A percentile compares a stretch with the other conserved stretches of the same genome.
These are phyloP conservation scores for Mycena amicta DNA, from an alignment of 768 basidiomycete genomes.

Conservation along the genomic window DNA sequence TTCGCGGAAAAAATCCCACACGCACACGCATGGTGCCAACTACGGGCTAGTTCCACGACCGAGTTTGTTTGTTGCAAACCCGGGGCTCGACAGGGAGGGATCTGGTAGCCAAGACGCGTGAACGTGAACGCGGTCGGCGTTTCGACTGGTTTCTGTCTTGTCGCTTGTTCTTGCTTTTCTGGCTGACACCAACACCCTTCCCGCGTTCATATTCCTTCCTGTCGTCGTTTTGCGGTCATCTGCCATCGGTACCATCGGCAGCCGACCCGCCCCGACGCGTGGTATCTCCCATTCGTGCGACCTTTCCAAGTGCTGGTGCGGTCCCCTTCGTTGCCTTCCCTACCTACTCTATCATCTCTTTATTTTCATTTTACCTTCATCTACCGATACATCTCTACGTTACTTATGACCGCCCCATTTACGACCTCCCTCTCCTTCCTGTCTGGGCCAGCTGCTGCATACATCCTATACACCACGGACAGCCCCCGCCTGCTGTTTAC, in stretches of 20 bases:
- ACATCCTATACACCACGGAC: background rate
- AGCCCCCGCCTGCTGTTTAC: background rate
- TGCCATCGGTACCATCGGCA: background rate
- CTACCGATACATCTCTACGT: background rate
- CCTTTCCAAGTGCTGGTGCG: conserved; percentile 4
- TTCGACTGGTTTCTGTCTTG: conserved; percentile 1
- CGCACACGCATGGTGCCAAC: conserved; percentile 38
- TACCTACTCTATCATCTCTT: background rate
- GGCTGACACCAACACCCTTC: background rate
- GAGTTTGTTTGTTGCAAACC: conserved; percentile 76
- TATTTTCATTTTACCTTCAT: background rate
- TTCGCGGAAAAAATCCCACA: conserved; percentile 34
- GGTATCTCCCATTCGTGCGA: background rate
- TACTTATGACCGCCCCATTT: background rate
- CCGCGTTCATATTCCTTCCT: background rate
- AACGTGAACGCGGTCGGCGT: background rate
- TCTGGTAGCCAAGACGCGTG: conserved; percentile 15
- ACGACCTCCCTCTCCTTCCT: background rate
- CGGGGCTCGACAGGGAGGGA: conserved; percentile 42
- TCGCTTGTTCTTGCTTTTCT: background rate
- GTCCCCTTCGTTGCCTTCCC: background rate
- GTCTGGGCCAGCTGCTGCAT: background rate
- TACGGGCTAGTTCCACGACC: conserved; percentile 70
- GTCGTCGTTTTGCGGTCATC: background rate
- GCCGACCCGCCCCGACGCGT: background rate